Base-by-base conservation (phyloP, 805 yeast species). In the Kregervanrija fluxuum region DNA sequence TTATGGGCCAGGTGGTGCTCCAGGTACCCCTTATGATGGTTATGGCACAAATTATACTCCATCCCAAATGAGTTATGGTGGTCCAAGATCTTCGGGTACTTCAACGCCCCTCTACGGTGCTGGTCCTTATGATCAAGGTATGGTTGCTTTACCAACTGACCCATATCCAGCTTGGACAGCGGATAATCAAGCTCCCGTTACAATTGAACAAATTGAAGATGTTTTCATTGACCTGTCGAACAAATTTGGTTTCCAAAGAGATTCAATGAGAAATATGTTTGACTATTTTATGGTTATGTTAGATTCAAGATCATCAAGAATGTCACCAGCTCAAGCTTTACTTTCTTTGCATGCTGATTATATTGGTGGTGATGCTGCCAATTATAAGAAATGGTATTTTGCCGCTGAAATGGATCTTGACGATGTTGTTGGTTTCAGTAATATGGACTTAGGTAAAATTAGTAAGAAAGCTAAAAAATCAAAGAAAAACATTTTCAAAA, bases 141-240 rank as follows among this genome's bases (percentile, higher is more conserved):
- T 69, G 65, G 74, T 81, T 73, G 82, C 87, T 63, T 55, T 83
- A 68, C 74, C 95, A 56, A 79, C 89, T 38, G 93, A 93, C 65
- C 99, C 99, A 32, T 93, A 91, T 65, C 99, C 99, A 37, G 98
- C 99, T 42, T 93, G 99, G 99, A 86, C 96, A 22, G 95, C 95
- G 39, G 98, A 93, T 66, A 90, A 85, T 46, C 91, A 85, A 64
- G 88, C 91, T 22, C 95, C 95, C 11, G 82, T 84, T 46, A 73
- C 87, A 40, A 75, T 85, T 44, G 93, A 85, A 65, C 91, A 85
- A 63, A 82, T 85, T 61, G 95, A 85, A 69, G 95, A 85, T 69
- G 79, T 85, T 34, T 85, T 85, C 61, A 85, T 85, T 59, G 93
- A 85, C 64, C 71, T 85, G 63, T 72, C 91, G 37, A 85, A 85